phyloP scores from a whole-genome alignment of 2,329 filamentous ascomycete genomes.

The Colletotrichum incanum region DNA sequence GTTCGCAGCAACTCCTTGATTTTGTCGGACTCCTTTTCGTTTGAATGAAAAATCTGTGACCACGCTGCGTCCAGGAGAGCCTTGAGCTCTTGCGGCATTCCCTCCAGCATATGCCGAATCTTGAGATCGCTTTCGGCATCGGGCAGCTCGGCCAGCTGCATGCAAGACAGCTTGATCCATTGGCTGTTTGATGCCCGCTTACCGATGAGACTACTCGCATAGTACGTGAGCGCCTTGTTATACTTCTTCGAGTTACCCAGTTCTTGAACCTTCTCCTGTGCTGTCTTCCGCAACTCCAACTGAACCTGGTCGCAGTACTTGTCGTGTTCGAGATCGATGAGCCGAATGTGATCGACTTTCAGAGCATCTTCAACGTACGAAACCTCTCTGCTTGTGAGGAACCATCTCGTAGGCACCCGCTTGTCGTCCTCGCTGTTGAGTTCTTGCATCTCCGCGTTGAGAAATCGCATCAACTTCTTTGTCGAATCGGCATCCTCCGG shows the following conservation, averaged over 20 bases:
- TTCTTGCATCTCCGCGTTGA: constrained; percentile 50
- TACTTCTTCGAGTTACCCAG: constrained; percentile 56
- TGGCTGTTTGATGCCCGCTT: constrained; percentile 60
- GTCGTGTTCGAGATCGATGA: constrained; percentile 56
- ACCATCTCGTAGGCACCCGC: constrained; percentile 53
- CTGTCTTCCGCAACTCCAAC: constrained; percentile 53
- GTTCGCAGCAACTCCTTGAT: constrained; percentile 61
- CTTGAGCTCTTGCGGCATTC: constrained; percentile 57
- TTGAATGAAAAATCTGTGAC: constrained; percentile 54
- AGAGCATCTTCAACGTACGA: constrained; percentile 50
- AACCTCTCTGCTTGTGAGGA: constrained; percentile 57
- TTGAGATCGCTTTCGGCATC: constrained; percentile 55
- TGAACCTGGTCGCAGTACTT: constrained; percentile 57
- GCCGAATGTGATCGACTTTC: constrained; percentile 49
- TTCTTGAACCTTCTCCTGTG: constrained; percentile 54
- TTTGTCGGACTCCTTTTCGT: constrained; percentile 52
- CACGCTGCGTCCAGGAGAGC: constrained; percentile 56
- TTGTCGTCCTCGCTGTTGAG: constrained; percentile 45
- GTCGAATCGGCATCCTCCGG: constrained; percentile 52
- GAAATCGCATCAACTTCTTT: constrained; percentile 54
- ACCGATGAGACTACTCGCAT: constrained; percentile 59
- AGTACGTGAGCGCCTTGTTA: constrained; percentile 59
- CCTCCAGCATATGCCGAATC: constrained; percentile 57
- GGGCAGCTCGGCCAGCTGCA: constrained; percentile 58
- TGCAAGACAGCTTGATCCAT: constrained; percentile 61